Percentiles rank a stretch among this genome's conserved stretches.
Evolutionary conservation across 1,139 yeast genomes (phyloP).

Genomic region (Magnusiomyces magnusii): DNA sequence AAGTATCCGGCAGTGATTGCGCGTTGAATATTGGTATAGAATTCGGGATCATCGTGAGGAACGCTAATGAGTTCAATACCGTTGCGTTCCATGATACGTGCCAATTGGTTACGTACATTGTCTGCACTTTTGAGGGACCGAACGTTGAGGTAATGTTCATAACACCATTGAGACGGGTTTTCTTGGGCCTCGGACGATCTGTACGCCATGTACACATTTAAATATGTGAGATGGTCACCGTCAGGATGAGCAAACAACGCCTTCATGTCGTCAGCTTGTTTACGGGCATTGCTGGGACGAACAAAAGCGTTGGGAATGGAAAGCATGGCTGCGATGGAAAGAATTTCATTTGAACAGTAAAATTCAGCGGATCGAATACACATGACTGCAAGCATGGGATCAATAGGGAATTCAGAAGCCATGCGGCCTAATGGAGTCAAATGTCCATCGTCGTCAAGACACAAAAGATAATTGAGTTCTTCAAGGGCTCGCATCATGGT

Average conservation of each 20-base stretch:
- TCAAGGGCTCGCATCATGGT: slow-evolving; percentile 99
- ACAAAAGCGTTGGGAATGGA: slow-evolving; percentile 94
- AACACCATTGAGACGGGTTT: slow-evolving; percentile 60
- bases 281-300: slow-evolving; percentile 82
- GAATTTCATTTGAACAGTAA: slow-evolving; percentile 79
- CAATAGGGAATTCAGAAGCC: slow-evolving; percentile 91
- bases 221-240: slow-evolving; percentile 88
- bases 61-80: slow-evolving; percentile 68
- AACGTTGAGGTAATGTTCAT: slow-evolving; percentile 77
- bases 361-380: slow-evolving; percentile 80
- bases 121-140: slow-evolving; percentile 79
- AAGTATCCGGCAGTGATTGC: slow-evolving; percentile 92
- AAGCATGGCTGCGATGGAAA: slow-evolving; percentile 81
- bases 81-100: slow-evolving; percentile 72
- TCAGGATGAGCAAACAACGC: slow-evolving; percentile 84
- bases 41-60: slow-evolving; percentile 54
- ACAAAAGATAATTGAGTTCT: slow-evolving; percentile 82
- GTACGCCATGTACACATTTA: slow-evolving; percentile 85
- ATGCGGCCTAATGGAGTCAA: slow-evolving; percentile 81
- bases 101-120: slow-evolving; percentile 76
- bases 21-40: slow-evolving; percentile 68
- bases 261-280: slow-evolving; percentile 90
- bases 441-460: slow-evolving; percentile 89
- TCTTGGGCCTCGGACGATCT: slow-evolving; percentile 54
- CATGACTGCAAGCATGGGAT: slow-evolving; percentile 93